Base-by-base conservation (phyloP, 2,329 filamentous ascomycete genomes). In the Penicillium capsulatum region DNA sequence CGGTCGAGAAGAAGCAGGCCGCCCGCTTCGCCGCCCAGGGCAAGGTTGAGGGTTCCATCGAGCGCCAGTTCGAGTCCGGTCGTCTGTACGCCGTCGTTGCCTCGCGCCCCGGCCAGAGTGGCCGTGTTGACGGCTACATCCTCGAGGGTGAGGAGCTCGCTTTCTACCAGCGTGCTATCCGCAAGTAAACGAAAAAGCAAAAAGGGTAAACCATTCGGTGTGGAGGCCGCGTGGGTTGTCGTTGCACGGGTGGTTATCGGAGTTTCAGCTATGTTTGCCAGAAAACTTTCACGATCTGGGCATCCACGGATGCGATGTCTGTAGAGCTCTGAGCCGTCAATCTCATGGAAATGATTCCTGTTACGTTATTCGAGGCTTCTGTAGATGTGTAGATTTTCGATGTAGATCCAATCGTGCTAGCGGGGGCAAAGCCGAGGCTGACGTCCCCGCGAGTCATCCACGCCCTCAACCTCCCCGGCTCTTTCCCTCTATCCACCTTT, bases 1-100 rank as follows among this genome's bases (percentile, higher is more conserved):
- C 82, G 48, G 86, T 97, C 49, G 81, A 92, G 83, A 88, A 87
- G 80, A 98, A 98, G 88, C 90, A 96, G 79, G 82, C 86, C 54
- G 85, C 80, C 59, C 86, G 92, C 69, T 83, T 83, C 72, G 81
- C 85, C 69, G 79, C 80, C 62, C 66, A 74, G 60, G 91, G 91
- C 77, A 98, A 98, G 86, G 87, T 96, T 65, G 92, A 98, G 75
- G 53, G 74, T 57, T 80, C 87, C 56, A 72, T 98, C 55, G 92
- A 98, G 87, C 90, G 86, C 78, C 92, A 98, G 79, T 98, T 98
- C 77, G 92, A 97, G 84, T 91, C 92, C 60, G 90, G 91, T 81
- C 91, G 94, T 75, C 77, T 98, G 61, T 96, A 84, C 75, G 92
- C 92, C 64, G 86, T 96, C 60, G 76, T 98, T 64, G 80, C 91